These are phyloP conservation scores for Podila epigama DNA, from an alignment of 192 early-diverging fungal genomes.

Conservation along the genomic window DNA sequence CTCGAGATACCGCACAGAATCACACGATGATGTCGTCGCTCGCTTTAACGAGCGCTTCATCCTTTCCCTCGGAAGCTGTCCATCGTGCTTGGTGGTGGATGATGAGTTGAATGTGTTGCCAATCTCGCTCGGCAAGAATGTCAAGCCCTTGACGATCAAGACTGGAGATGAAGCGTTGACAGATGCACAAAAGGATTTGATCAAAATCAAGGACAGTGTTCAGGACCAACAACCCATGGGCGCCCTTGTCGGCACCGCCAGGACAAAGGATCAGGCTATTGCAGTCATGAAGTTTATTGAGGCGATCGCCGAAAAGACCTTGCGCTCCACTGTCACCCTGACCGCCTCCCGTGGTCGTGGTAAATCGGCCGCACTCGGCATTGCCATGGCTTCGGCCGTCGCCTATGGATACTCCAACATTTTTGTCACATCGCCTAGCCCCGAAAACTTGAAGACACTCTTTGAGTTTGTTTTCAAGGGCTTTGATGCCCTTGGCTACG, in stretches of 20 bases:
- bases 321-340: slow-evolving; percentile 90
- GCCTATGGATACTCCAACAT: slow-evolving; percentile 99
- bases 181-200: slow-evolving; percentile 70
- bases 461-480: slow-evolving; percentile 99
- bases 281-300: slow-evolving; percentile 98
- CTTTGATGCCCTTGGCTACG: slow-evolving; percentile 97
- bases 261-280: slow-evolving; percentile 96
- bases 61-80: slow-evolving; percentile 88
- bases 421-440: slow-evolving; percentile 96
- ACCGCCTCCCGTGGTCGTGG: slow-evolving; percentile 97
- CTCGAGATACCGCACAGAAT: slow-evolving; percentile 92
- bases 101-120: slow-evolving; percentile 98
- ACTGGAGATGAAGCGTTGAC: slow-evolving; percentile 55
- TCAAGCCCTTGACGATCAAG: slow-evolving; percentile 83
- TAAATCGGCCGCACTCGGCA: slow-evolving; percentile 95
- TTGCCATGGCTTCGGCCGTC: slow-evolving; percentile 94
- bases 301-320: slow-evolving; percentile 92
- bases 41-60: slow-evolving; percentile 99
- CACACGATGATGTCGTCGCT: slow-evolving; percentile 90
- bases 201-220: slow-evolving; percentile 84
- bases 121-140: slow-evolving; percentile 90
- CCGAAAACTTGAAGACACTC: slow-evolving; percentile 97
- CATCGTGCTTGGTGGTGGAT: slow-evolving; percentile 92
- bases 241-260: slow-evolving; percentile 77
- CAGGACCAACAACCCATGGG: slow-evolving; percentile 93